Evolutionary conservation across 2,329 filamentous ascomycete species (phyloP).

Genomic region (Diplocarpon rosae): DNA sequence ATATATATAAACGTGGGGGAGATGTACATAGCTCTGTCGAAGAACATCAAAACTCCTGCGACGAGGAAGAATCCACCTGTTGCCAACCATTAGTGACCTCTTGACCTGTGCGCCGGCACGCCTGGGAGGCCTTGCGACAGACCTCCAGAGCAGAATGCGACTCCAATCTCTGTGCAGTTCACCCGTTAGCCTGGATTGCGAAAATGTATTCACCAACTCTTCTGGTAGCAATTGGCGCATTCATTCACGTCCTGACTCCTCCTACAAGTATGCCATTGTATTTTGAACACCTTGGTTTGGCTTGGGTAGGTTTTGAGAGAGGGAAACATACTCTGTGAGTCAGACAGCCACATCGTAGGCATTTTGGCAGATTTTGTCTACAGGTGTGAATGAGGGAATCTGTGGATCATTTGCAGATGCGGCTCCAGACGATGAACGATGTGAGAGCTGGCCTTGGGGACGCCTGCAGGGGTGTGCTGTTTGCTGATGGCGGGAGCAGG

Average conservation of each 20-base stretch:
- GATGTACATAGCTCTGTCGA: conserved; percentile 85
- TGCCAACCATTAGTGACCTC: conserved; percentile 9
- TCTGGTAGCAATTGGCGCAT: conserved; percentile 16
- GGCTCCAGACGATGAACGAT: conserved; percentile 8
- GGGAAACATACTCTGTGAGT: conserved; percentile 71
- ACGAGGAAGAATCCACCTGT: conserved; percentile 89
- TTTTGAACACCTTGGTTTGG: background rate
- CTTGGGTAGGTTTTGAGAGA: background rate
- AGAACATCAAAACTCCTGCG: conserved; percentile 91
- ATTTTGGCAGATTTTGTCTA: conserved; percentile 16
- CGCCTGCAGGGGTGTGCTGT: background rate
- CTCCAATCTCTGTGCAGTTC: conserved; percentile 72
- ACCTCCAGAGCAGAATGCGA: conserved; percentile 97
- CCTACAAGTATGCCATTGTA: background rate
- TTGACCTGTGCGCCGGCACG: conserved; percentile 8
- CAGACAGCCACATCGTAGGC: conserved; percentile 80
- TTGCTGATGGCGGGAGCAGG: background rate
- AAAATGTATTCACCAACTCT: background rate
- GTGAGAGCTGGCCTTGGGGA: conserved; percentile 1
- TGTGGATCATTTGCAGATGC: background rate
- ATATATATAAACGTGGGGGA: conserved; percentile 2
- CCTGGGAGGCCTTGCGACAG: conserved; percentile 35
- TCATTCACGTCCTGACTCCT: background rate
- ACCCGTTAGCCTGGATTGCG: conserved; percentile 20
- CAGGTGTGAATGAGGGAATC: too few relatives aligned